Percentiles rank a stretch among this genome's conserved stretches.
Conservation (phyloP, 1,284 basidiomycete species). For the Tetrapyrgos nigripes region DNA sequence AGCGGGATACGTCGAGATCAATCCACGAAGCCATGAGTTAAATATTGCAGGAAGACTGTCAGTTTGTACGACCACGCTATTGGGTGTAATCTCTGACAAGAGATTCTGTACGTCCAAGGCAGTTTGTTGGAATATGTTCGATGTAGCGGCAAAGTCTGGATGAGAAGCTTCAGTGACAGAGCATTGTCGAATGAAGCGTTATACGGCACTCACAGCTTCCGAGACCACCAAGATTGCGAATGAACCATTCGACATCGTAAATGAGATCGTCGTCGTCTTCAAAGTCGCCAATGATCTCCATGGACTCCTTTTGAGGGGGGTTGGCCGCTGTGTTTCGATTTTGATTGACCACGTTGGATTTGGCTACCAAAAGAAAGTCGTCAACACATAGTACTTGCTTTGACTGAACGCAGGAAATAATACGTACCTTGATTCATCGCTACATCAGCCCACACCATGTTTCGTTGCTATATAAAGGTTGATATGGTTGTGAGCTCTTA, state of each 20-base stretch:
- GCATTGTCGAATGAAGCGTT: background rate
- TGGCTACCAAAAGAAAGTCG: slow-evolving; percentile 18
- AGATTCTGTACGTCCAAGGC: slow-evolving; percentile 9
- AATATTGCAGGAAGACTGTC: slow-evolving; percentile 14
- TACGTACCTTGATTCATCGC: slow-evolving; percentile 20
- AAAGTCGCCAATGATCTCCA: slow-evolving; percentile 10
- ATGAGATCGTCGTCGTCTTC: background rate
- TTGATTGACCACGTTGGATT: slow-evolving; percentile 20
- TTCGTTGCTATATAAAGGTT: slow-evolving; percentile 4
- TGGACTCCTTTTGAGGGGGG: slow-evolving; percentile 12
- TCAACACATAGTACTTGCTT: background rate
- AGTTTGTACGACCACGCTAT: background rate
- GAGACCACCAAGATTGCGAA: slow-evolving; percentile 20
- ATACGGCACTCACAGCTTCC: slow-evolving; percentile 9
- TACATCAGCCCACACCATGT: slow-evolving; percentile 23
- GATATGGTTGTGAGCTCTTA: background rate
- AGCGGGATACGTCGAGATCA: slow-evolving; percentile 9
- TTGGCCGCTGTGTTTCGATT: slow-evolving; percentile 5
- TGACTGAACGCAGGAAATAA: background rate
- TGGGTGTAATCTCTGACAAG: slow-evolving; percentile 15
- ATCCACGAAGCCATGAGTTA: slow-evolving; percentile 7
- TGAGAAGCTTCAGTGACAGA: background rate
- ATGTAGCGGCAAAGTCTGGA: slow-evolving; percentile 6
- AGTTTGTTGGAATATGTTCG: slow-evolving; percentile 6
- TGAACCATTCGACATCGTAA: slow-evolving; percentile 13